Evolutionary conservation across 345 rosid genomes (phyloP), one percentile per base, ranked within the genome.

Genomic region (Odontarrhena argentea): DNA sequence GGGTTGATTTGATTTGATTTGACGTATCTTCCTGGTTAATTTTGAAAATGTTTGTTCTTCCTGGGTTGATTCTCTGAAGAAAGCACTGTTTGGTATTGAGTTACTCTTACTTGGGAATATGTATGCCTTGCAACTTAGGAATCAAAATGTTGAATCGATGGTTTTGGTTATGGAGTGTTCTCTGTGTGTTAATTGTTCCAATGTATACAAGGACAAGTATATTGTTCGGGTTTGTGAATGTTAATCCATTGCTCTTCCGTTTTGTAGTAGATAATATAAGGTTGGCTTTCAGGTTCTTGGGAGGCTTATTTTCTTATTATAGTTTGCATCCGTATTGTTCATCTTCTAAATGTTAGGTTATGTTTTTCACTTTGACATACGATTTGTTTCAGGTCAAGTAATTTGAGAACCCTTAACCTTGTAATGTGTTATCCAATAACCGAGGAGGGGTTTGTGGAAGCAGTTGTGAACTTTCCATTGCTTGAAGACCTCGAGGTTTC

Each of bases 401-500:
- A 13, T 43, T 82, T 88, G 40, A 83, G 70, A 60, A 62, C 75
- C 44, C 86, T 86, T 58, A 69, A 77, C 26, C 74, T 91, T 25
- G 69, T 63, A 13, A 12, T 0, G 7, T 82, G 85, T 68, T 0
- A 63, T 53, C 0, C 6, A 15, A 41, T 91, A 40, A 54, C 87
- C 4, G 80, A 79, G 38, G 68, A 73, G 30, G 89, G 84, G 45
- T 61, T 85, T 57, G 43, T 35, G 1, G 70, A 62, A 75, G 81
- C 80, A 28, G 84, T 80, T 52, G 25, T 41, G 40, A 83, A 74
- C 44, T 71, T 84, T 61, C 83, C 84, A 9, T 63, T 74, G 56
- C 80, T 91, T 5, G 89, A 91, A 78, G 87, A 78, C 9, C 83
- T 91, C 11, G 87, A 86, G 30, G 34, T 85, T 56, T 79, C 83